phyloP scores from a whole-genome alignment of 2,329 filamentous ascomycete species.

The Periconia digitata region DNA sequence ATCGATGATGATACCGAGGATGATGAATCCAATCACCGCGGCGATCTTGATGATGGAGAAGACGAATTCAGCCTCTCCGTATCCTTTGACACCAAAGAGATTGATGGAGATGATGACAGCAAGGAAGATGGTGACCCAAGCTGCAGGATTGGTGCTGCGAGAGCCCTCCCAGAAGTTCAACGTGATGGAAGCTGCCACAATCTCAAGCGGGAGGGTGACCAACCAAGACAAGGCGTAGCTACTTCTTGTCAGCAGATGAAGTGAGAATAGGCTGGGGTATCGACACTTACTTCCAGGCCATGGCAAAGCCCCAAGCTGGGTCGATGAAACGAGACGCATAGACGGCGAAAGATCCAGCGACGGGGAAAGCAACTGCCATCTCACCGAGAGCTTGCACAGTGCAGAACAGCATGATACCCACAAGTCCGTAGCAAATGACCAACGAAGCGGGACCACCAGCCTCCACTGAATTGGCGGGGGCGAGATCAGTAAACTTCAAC shows the following conservation, averaged over 20 bases:
- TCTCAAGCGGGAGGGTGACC: slow-evolving; percentile 74
- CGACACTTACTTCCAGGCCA: slow-evolving; percentile 10
- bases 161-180: slow-evolving; percentile 73
- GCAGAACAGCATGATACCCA: slow-evolving; percentile 79
- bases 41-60: slow-evolving; percentile 81
- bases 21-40: slow-evolving; percentile 81
- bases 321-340: slow-evolving; percentile 88
- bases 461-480: no score
- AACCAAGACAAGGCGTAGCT: slow-evolving; percentile 86
- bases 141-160: slow-evolving; percentile 47
- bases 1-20: slow-evolving; percentile 81
- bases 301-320: slow-evolving; percentile 66
- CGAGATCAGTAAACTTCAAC: no score
- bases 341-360: slow-evolving; percentile 84
- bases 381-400: slow-evolving; percentile 87
- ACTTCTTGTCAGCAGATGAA: background rate
- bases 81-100: slow-evolving; percentile 80
- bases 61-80: slow-evolving; percentile 83
- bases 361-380: slow-evolving; percentile 80
- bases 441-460: slow-evolving; percentile 34
- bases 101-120: slow-evolving; percentile 72
- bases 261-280: background rate
- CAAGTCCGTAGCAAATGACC: slow-evolving; percentile 36
- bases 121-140: slow-evolving; percentile 80
- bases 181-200: slow-evolving; percentile 82